Evolutionary conservation across 208 protist genomes (phyloP), one percentile per base, ranked within the genome.

Genomic region (Leishmania tropica): DNA sequence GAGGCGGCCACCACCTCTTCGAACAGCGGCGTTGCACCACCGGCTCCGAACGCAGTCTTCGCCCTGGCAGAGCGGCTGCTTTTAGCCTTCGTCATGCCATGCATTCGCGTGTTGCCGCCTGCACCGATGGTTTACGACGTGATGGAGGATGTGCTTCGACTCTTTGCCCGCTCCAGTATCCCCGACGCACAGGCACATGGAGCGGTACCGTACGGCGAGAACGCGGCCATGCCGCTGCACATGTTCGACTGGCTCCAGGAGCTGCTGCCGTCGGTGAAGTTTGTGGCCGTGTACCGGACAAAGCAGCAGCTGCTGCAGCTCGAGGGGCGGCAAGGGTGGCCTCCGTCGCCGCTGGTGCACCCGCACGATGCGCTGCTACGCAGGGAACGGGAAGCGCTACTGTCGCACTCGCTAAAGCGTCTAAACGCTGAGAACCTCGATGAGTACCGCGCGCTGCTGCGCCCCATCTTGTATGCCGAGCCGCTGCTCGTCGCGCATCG

Each of bases 341-440:
- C 70, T 35, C 70, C 70, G 70, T 53, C 45, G 21, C 40, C 78
- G 10, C 74, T 42, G 24, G 56, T 79, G 15, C 67, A 75, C 78
- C 92, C 92, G 58, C 94, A 95, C 80, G 91, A 96, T 47, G 78
- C 76, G 28, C 80, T 93, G 24, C 87, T 83, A 47, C 87, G 87
- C n/a, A 94, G 89, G 54, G 91, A 94, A 83, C 85, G 88, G 17
- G 85, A 92, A 54, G 75, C 90, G 35, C 86, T 96, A 48, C 90
- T 97, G 75, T 74, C 86, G 31, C 94, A 96, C 77, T 89, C 86
- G 5, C 80, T 96, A 74, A 95, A 96, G 72, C 92, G 92, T 15
- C 82, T 95, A 67, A 96, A 92, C 24, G 81, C 80, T 56, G 78
- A 87, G n/a, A 94, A 89, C 78, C 88, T 94, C 35, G 80, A 75